Percentiles rank a stretch among this genome's conserved stretches.
phyloP scores from a whole-genome alignment of 2,329 filamentous ascomycete genomes.

The Sporothrix humicola region DNA sequence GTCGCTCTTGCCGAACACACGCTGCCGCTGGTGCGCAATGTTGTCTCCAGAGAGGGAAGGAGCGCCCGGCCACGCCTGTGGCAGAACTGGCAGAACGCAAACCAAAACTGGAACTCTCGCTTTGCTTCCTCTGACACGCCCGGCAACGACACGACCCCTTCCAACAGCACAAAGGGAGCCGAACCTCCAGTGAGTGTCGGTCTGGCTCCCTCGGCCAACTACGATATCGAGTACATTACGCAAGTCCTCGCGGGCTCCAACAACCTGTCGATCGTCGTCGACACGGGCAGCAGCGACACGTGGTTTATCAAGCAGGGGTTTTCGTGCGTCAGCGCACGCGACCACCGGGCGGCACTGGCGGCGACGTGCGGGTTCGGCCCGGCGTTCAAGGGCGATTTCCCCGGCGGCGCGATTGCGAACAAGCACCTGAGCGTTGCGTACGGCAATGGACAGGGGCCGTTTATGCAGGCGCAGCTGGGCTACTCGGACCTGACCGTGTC shows the following conservation, averaged over 20 bases:
- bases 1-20: slow-evolving; percentile 32
- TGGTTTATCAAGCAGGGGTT: slow-evolving; percentile 43
- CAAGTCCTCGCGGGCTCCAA: slow-evolving; percentile 40
- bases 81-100: neutral
- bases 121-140: neutral
- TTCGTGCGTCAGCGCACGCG: slow-evolving; percentile 41
- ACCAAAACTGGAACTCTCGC: too few species aligned
- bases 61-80: neutral
- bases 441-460: slow-evolving; percentile 39
- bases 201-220: slow-evolving; percentile 28
- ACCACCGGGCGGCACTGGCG: slow-evolving; percentile 35
- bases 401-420: slow-evolving; percentile 41
- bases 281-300: slow-evolving; percentile 45
- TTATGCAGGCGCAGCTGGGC: slow-evolving; percentile 44
- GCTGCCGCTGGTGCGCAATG: slow-evolving; percentile 29
- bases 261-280: slow-evolving; percentile 43
- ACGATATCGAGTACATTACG: slow-evolving; percentile 44
- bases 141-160: neutral
- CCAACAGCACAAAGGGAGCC: neutral
- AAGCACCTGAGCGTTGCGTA: slow-evolving; percentile 45
- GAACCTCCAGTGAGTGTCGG: slow-evolving; percentile 20
- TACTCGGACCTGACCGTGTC: slow-evolving; percentile 44
- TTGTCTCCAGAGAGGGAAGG: neutral
- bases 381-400: slow-evolving; percentile 42
- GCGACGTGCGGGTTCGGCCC: slow-evolving; percentile 43